phyloP scores from a whole-genome alignment of 441 rosid species.

The Eutrema salsugineum region DNA sequence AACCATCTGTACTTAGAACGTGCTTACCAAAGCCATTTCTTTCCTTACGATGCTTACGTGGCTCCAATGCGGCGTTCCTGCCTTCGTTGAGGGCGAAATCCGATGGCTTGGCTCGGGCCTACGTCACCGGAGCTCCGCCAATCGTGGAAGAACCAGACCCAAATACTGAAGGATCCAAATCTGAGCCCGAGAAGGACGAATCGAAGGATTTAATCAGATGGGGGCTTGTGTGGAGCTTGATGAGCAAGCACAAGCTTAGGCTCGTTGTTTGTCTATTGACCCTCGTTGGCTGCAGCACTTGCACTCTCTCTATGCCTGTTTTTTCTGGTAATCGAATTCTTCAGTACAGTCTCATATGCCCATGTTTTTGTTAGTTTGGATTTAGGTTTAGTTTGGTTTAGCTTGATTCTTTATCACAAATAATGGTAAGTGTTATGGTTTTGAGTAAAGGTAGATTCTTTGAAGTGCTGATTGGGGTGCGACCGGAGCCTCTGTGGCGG shows the following conservation, averaged over 20 bases:
- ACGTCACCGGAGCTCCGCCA: constrained; percentile 70
- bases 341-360: neutral
- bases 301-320: constrained; percentile 87
- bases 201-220: constrained; percentile 47
- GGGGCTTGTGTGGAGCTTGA: constrained; percentile 60
- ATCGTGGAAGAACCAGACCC: constrained; percentile 54
- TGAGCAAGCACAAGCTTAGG: constrained; percentile 58
- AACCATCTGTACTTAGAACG: constrained; percentile 7
- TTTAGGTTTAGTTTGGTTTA: neutral
- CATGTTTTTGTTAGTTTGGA: neutral
- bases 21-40: neutral
- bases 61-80: constrained; percentile 39
- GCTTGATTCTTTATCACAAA: neutral
- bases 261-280: constrained; percentile 43
- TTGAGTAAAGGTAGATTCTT: constrained; percentile 63
- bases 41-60: constrained; percentile 20
- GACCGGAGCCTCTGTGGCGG: constrained; percentile 75
- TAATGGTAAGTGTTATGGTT: neutral
- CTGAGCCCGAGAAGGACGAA: constrained; percentile 27
- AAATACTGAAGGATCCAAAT: constrained; percentile 31
- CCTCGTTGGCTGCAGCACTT: constrained; percentile 61
- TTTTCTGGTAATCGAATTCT: constrained; percentile 60
- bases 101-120: constrained; percentile 46
- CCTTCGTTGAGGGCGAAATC: constrained; percentile 7
- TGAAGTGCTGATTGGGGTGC: constrained; percentile 71